These are phyloP conservation scores for Fimicolochytrium jonesii DNA, from an alignment of 192 early-diverging fungal species.

Conservation along the genomic window DNA sequence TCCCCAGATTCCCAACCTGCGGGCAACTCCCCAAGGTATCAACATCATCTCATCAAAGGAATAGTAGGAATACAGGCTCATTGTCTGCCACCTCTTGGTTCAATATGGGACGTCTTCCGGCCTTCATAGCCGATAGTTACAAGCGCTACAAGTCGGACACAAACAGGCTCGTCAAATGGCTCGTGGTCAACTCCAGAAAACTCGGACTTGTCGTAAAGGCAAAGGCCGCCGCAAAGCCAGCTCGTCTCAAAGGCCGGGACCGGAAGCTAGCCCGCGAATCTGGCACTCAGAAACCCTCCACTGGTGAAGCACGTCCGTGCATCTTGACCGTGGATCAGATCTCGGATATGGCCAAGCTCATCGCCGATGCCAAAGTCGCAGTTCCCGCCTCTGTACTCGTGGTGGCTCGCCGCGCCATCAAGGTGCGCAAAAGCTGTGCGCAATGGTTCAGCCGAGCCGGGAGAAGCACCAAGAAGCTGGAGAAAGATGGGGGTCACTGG, in stretches of 20 bases:
- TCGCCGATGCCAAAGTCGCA: neutral
- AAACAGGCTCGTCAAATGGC: neutral
- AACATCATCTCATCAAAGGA: too few relatives aligned
- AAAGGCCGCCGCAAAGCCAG: neutral
- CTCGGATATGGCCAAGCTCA: neutral
- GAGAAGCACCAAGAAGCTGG: neutral
- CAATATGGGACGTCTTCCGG: neutral
- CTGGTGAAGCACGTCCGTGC: neutral
- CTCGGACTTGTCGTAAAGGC: neutral
- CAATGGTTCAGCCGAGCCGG: neutral
- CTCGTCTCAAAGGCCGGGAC: neutral
- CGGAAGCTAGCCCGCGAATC: neutral
- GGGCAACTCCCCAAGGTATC: too few relatives aligned
- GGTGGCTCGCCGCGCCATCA: conserved; percentile 1
- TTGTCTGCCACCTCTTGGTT: too few relatives aligned
- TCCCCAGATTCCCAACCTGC: too few relatives aligned
- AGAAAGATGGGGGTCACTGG: neutral
- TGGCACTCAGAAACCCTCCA: too few relatives aligned
- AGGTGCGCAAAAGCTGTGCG: conserved; percentile 1
- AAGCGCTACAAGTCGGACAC: conserved; percentile 9
- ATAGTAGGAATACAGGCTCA: too few relatives aligned
- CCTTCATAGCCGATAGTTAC: neutral
- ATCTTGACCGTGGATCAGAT: conserved; percentile 7
- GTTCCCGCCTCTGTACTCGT: neutral
- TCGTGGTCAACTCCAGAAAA: neutral